Conservation (phyloP, 2,329 filamentous ascomycete genomes). For the Aspergillus felis region DNA sequence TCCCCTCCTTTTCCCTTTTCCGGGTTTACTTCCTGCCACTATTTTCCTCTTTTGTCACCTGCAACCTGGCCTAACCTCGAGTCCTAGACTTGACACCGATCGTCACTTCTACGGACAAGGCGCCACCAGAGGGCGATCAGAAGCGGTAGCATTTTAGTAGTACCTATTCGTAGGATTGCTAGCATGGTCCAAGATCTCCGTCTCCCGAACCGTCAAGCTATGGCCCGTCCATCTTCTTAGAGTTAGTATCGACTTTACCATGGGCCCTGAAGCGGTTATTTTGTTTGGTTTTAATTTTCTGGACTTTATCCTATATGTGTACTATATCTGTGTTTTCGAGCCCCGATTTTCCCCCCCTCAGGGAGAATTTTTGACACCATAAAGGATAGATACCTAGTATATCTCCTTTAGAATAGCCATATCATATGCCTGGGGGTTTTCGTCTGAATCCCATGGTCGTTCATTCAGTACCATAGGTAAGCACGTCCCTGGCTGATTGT, state of each 20-base stretch:
- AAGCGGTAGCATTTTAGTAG: not conserved
- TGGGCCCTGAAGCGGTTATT: not conserved
- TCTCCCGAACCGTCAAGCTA: conserved; percentile 13
- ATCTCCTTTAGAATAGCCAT: not conserved
- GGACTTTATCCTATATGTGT: not conserved
- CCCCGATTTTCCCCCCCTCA: too few species aligned
- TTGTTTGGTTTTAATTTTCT: not conserved
- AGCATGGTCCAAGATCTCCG: conserved; percentile 15
- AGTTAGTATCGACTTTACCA: not conserved
- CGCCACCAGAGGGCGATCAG: not conserved
- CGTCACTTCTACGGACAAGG: not conserved
- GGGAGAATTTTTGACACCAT: not conserved
- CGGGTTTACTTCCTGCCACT: not conserved
- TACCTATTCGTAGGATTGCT: not conserved
- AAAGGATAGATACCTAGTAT: not conserved
- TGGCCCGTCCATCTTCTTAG: conserved; percentile 10
- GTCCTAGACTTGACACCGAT: not conserved
- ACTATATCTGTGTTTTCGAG: not conserved
- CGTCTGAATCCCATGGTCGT: not conserved
- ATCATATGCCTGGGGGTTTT: not conserved
- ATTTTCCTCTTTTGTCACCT: not conserved
- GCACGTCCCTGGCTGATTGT: not conserved
- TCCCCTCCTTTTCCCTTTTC: not conserved
- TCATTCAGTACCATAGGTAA: not conserved
- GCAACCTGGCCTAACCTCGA: not conserved